Conservation (phyloP, 192 early-diverging fungal species). For the Paraglomus brasilianum region DNA sequence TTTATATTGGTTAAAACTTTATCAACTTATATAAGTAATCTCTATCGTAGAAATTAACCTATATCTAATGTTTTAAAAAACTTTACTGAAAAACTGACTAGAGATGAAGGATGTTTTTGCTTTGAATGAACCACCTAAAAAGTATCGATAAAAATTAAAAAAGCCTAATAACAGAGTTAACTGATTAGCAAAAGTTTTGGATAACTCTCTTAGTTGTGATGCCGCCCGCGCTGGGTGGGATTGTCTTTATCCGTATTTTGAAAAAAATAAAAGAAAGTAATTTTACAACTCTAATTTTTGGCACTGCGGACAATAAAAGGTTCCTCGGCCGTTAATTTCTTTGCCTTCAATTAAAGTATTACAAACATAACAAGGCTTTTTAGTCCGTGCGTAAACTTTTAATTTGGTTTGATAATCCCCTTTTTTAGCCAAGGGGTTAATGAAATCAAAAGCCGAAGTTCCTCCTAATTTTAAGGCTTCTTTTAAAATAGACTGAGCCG, state of each 20-base stretch:
- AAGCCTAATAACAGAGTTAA: too few relatives aligned
- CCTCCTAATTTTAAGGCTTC: conserved; percentile 8
- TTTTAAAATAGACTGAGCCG: not conserved
- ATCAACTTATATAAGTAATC: too few relatives aligned
- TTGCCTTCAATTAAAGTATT: not conserved
- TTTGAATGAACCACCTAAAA: not conserved
- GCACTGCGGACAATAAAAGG: not conserved
- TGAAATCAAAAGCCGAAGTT: conserved; percentile 1
- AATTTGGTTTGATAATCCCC: not conserved
- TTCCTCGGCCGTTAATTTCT: not conserved
- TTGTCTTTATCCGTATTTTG: too few relatives aligned
- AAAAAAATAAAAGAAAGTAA: too few relatives aligned
- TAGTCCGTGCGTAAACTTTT: not conserved
- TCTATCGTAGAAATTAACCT: too few relatives aligned
- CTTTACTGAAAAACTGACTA: too few relatives aligned
- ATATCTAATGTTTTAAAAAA: too few relatives aligned
- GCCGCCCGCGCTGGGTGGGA: too few relatives aligned
- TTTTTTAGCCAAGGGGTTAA: not conserved
- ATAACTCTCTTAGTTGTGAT: too few relatives aligned
- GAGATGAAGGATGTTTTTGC: too few relatives aligned
- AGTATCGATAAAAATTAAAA: not conserved
- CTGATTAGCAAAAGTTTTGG: too few relatives aligned
- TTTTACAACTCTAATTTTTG: not conserved
- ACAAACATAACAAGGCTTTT: conserved; percentile 9
- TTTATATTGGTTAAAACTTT: too few relatives aligned